phyloP scores from a whole-genome alignment of 306 rosid species.

The Prunus mongolica region DNA sequence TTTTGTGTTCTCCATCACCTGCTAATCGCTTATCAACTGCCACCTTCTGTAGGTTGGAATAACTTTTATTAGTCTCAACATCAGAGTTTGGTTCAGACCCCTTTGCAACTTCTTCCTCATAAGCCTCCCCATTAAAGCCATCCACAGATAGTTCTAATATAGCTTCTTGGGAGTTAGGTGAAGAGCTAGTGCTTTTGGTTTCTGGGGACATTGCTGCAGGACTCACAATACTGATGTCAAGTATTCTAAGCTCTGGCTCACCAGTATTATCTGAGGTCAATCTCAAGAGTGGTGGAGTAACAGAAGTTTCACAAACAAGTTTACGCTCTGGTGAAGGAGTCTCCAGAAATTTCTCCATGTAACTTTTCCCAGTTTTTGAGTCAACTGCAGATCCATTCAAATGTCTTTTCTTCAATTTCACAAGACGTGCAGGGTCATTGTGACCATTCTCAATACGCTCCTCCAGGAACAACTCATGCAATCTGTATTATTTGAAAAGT shows the following conservation, averaged over 20 bases:
- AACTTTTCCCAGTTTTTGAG: conserved; percentile 59
- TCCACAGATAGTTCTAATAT: conserved; percentile 34
- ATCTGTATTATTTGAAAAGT: conserved; percentile 45
- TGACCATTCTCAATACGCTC: conserved; percentile 75
- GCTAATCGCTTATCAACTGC: conserved; percentile 34
- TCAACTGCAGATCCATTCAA: conserved; percentile 58
- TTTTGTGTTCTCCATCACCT: conserved; percentile 44
- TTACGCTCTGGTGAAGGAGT: conserved; percentile 54
- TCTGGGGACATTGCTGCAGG: conserved; percentile 44
- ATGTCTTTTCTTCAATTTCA: conserved; percentile 73
- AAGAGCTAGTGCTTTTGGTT: conserved; percentile 46
- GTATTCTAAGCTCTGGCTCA: conserved; percentile 66
- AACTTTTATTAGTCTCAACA: conserved; percentile 33
- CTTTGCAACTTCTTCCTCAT: conserved; percentile 31
- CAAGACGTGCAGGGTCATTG: conserved; percentile 67
- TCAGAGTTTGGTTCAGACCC: conserved; percentile 40
- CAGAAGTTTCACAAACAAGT: conserved; percentile 54
- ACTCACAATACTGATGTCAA: conserved; percentile 59
- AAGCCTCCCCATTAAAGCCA: conserved; percentile 20
- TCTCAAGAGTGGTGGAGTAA: conserved; percentile 34
- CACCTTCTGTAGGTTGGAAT: conserved; percentile 34
- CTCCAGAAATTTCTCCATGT: conserved; percentile 76
- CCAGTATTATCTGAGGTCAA: conserved; percentile 35
- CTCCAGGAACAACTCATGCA: conserved; percentile 80
- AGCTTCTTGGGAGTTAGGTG: conserved; percentile 41